phyloP scores from a whole-genome alignment of 2,329 filamentous ascomycete species.

The Leptographium procerum region DNA sequence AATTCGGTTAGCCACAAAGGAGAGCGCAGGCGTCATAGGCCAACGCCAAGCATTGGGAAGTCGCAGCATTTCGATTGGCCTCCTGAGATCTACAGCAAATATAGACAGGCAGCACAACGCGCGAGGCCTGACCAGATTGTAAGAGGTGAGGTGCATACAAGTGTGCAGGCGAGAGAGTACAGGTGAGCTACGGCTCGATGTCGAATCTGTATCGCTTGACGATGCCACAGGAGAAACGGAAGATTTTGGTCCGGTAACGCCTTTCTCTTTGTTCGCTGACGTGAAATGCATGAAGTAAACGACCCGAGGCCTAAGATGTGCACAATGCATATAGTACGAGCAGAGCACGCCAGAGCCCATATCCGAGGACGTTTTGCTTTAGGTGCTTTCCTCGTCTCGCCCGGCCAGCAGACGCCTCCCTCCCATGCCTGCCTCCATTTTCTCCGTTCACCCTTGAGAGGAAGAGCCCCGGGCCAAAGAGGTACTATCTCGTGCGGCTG shows the following conservation, averaged over 20 bases:
- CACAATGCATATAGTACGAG: too few species aligned
- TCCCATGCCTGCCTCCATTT: neutral
- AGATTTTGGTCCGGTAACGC: neutral
- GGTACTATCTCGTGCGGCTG: neutral
- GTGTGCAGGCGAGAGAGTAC: neutral
- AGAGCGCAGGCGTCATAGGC: neutral
- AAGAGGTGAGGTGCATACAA: too few species aligned
- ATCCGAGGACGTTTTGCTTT: neutral
- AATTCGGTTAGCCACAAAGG: neutral
- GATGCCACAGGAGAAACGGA: neutral
- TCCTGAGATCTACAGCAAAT: too few species aligned
- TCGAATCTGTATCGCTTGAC: too few species aligned
- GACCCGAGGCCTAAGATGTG: neutral
- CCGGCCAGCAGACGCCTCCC: too few species aligned
- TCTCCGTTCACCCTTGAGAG: conserved; percentile 1
- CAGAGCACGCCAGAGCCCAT: neutral
- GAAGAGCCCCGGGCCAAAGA: neutral
- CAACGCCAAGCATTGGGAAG: too few species aligned
- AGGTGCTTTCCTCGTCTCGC: neutral
- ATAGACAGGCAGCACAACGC: too few species aligned
- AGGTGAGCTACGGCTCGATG: too few species aligned
- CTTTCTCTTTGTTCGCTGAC: neutral
- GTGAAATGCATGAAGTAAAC: neutral
- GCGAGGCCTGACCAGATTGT: too few species aligned
- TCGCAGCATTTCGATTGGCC: too few species aligned